A percentile compares a stretch with the other conserved stretches of the same genome.
Conservation (phyloP, 331 rosid genomes). For the Malus hybrid region DNA sequence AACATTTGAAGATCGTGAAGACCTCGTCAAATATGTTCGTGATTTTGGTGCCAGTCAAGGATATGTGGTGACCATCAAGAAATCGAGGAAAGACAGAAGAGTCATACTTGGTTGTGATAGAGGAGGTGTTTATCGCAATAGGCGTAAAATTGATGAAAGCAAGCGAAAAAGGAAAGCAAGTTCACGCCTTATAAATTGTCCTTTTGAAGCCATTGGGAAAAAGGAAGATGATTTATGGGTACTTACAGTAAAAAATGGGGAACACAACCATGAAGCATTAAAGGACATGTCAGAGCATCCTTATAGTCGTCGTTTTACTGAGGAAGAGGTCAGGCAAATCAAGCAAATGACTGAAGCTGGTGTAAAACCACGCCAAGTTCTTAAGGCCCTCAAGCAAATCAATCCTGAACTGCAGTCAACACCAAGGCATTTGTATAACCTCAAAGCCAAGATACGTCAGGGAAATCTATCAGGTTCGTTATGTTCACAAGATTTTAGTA, state of each 20-base stretch:
- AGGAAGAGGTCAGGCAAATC: constrained; percentile 64
- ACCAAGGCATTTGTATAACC: constrained; percentile 75
- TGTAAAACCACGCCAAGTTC: constrained; percentile 70
- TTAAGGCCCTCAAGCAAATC: constrained; percentile 61
- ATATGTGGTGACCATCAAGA: constrained; percentile 77
- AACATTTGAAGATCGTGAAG: constrained; percentile 64
- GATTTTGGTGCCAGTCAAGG: constrained; percentile 76
- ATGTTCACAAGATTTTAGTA: constrained; percentile 9
- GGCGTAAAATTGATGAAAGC: constrained; percentile 72
- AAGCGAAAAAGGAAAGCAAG: constrained; percentile 66
- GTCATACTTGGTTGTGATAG: constrained; percentile 84
- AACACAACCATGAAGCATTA: constrained; percentile 71
- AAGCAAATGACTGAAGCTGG: constrained; percentile 73
- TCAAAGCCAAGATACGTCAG: constrained; percentile 76
- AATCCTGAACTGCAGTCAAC: constrained; percentile 74
- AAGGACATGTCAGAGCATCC: constrained; percentile 82
- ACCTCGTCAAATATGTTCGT: constrained; percentile 59
- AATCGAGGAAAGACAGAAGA: constrained; percentile 75
- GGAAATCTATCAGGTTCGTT: constrained; percentile 62
- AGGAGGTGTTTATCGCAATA: constrained; percentile 73
- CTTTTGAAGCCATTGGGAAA: constrained; percentile 75
- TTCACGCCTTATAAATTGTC: constrained; percentile 76
- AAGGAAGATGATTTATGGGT: constrained; percentile 62
- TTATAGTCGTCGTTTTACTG: constrained; percentile 64
- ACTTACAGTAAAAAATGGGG: constrained; percentile 57